phyloP scores from a whole-genome alignment of 73 alveolate species.

The Paraurostyla sp. region DNA sequence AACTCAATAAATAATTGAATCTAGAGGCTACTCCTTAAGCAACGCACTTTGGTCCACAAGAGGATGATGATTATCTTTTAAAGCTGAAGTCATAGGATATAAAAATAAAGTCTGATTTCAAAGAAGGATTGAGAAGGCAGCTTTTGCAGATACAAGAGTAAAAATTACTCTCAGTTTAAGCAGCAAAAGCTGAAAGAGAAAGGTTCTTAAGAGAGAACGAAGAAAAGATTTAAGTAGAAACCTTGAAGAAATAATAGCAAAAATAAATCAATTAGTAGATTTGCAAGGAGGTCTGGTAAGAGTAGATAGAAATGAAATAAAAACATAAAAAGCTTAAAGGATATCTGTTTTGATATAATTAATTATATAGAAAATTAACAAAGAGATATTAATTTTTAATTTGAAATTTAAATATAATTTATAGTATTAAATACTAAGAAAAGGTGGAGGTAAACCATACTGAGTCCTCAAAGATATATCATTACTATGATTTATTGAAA shows the following conservation, averaged over 20 bases:
- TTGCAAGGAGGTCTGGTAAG: slow-evolving; percentile 31
- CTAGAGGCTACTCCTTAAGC: neutral
- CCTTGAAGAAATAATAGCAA: neutral
- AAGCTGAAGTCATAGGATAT: neutral
- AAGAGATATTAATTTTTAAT: neutral
- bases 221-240: neutral
- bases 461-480: neutral
- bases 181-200: neutral
- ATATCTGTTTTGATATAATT: slow-evolving; percentile 10
- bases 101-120: neutral
- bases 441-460: neutral
- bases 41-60: slow-evolving; percentile 34
- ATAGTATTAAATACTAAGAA: slow-evolving; percentile 32
- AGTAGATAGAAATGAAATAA: neutral
- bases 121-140: neutral
- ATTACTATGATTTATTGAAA: neutral
- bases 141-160: neutral
- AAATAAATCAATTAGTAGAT: neutral
- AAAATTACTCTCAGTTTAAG: too few species aligned
- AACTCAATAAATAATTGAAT: neutral
- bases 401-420: neutral
- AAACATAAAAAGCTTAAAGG: neutral
- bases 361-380: neutral
- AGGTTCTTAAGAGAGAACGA: neutral
- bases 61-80: neutral